phyloP scores from a whole-genome alignment of 306 rosid species.

The Vachellia pachyceras region DNA sequence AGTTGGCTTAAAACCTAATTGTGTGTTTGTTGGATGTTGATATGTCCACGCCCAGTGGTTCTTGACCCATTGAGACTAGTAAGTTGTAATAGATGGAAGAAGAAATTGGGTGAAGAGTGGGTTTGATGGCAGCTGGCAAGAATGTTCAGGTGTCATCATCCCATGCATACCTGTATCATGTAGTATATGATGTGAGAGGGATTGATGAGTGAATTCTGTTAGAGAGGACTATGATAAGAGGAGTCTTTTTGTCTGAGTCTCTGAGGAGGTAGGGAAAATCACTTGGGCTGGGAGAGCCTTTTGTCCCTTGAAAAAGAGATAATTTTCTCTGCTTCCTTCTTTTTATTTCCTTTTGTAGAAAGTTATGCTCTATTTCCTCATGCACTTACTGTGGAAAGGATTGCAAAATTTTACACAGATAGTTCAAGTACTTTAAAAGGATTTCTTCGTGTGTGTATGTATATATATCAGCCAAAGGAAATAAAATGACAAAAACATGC shows the following conservation, averaged over 20 bases:
- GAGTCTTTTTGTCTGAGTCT: not conserved
- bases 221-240: not conserved
- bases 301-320: not conserved
- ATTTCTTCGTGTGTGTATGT: too few species aligned
- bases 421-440: too few species aligned
- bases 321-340: too few species aligned
- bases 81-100: not conserved
- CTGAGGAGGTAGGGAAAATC: not conserved
- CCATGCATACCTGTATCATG: not conserved
- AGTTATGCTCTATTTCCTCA: too few species aligned
- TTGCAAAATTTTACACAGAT: too few species aligned
- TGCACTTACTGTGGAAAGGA: too few species aligned
- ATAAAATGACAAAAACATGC: too few species aligned
- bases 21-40: too few species aligned
- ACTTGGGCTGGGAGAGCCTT: not conserved
- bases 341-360: too few species aligned
- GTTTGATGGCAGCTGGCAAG: not conserved
- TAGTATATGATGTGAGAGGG: not conserved
- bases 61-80: not conserved
- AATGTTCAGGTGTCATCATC: not conserved
- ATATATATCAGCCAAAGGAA: too few species aligned
- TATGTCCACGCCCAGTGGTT: too few species aligned
- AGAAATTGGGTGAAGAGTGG: not conserved
- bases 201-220: not conserved
- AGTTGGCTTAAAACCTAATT: too few species aligned